Conservation (phyloP, 2,329 filamentous ascomycete species). For the Zopfia rhizophila region DNA sequence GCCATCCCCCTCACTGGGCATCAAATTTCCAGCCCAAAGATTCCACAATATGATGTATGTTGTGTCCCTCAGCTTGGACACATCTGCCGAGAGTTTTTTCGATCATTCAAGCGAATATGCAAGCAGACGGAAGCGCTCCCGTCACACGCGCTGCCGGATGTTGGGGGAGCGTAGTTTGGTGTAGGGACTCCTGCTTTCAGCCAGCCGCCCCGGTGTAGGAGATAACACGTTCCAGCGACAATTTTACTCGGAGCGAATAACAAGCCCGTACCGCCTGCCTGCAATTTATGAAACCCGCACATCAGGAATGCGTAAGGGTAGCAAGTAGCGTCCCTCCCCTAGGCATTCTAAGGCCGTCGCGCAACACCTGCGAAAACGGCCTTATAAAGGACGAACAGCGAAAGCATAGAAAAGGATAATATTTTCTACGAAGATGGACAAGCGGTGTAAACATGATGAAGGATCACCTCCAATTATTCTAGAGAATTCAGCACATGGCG, state of each 20-base stretch:
- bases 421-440: background rate
- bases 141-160: conserved; percentile 2
- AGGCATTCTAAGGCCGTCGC: background rate
- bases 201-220: conserved; percentile 32
- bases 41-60: background rate
- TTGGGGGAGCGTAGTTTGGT: conserved; percentile 1
- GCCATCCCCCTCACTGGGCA: background rate
- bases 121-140: conserved; percentile 2
- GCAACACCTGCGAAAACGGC: background rate
- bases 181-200: too few species aligned
- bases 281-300: conserved; percentile 46
- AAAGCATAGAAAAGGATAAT: background rate
- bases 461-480: background rate
- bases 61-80: conserved; percentile 2
- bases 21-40: background rate
- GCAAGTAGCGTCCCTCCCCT: conserved; percentile 13
- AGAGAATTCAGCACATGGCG: background rate
- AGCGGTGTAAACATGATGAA: background rate
- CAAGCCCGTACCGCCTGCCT: conserved; percentile 30
- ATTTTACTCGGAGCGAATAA: conserved; percentile 39
- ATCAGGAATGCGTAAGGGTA: conserved; percentile 22
- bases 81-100: conserved; percentile 6
- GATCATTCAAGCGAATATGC: conserved; percentile 8
- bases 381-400: background rate
- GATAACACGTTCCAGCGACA: conserved; percentile 30